Evolutionary conservation across 2,329 filamentous ascomycete genomes (phyloP), one percentile per base, ranked within the genome.

Genomic region (Alternaria gaisen): DNA sequence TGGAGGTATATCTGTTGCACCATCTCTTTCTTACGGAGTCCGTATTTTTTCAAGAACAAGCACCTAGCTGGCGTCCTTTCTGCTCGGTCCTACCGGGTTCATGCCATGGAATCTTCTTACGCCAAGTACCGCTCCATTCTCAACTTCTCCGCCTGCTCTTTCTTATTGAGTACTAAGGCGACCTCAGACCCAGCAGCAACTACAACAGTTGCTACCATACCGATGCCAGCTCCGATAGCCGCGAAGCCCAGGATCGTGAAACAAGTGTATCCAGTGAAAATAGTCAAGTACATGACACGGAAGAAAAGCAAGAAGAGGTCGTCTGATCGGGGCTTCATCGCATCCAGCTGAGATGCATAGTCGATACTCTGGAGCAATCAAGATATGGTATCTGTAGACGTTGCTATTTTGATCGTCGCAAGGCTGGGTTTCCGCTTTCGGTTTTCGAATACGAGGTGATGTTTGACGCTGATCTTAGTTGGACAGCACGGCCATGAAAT

Each of bases 221-320:
- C 61, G 20, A 64, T 57, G 16, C 56, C 52, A 4, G 61, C 56
- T 9, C 64, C 64, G 22, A 64, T 56, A 14, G 50, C 47, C 22
- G 61, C 61, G 38, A 66, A 64, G 7, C 58, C 61, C 14, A 66
- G 46, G 38, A 61, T 64, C 2, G 61, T 66, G 47, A 66, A 66
- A 38, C 61, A 63, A 9, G 61, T 61, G 24, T 60, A 58, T 20
- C 64, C 61, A 8, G 60, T 58, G 40, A 61, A 59, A 20, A 66
- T 66, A 8, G 64, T 62, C 26, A 64, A 58, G 18, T 66, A 66
- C 42, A 55, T 56, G 38, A 56, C 53, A 18, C 64, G 61, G 51
- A 66, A 66, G 56, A 66, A 60, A 18, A 66, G 64, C 12, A 66
- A 40, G 30, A 66, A 66, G 11, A 66, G 22, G 28, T 42, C 50